phyloP scores from a whole-genome alignment of 805 yeast species.

The Vanderwaltozyma yarrowii region DNA sequence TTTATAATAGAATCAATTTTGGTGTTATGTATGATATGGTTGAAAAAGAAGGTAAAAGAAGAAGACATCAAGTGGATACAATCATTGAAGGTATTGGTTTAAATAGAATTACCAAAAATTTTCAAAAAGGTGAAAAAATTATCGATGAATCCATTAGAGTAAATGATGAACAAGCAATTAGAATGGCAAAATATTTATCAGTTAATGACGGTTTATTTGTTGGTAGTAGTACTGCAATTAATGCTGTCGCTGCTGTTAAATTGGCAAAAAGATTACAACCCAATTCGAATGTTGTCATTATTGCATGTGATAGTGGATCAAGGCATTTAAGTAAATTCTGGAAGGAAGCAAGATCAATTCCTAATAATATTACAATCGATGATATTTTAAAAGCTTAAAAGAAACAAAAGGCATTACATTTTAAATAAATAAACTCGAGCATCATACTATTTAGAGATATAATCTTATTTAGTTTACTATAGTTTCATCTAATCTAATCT shows the following conservation, averaged over 20 bases:
- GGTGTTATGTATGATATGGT: conserved; percentile 91
- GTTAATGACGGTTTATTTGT: conserved; percentile 81
- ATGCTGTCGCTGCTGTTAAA: conserved; percentile 79
- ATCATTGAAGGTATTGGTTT: conserved; percentile 89
- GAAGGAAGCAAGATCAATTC: conserved; percentile 48
- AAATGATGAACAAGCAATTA: conserved; percentile 66
- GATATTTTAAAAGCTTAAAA: conserved; percentile 22
- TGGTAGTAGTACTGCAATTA: conserved; percentile 90
- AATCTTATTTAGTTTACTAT: too few species aligned
- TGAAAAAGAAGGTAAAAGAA: conserved; percentile 86
- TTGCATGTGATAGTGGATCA: conserved; percentile 88
- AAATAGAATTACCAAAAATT: conserved; percentile 77
- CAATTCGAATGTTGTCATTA: conserved; percentile 65
- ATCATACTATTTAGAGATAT: too few species aligned
- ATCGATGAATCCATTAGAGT: conserved; percentile 78
- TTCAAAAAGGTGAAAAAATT: conserved; percentile 53
- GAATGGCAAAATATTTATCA: conserved; percentile 79
- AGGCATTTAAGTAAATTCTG: conserved; percentile 90
- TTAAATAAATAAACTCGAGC: too few species aligned
- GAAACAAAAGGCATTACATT: too few species aligned
- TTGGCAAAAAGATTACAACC: conserved; percentile 40
- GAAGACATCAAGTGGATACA: conserved; percentile 95
- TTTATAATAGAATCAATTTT: conserved; percentile 69
- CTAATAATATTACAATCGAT: conserved; percentile 26
- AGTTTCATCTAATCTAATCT: too few species aligned